A percentile compares a stretch with the other conserved stretches of the same genome.
These are phyloP conservation scores for Babesia divergens DNA, from an alignment of 169 alveolate species.

Conservation along the genomic window DNA sequence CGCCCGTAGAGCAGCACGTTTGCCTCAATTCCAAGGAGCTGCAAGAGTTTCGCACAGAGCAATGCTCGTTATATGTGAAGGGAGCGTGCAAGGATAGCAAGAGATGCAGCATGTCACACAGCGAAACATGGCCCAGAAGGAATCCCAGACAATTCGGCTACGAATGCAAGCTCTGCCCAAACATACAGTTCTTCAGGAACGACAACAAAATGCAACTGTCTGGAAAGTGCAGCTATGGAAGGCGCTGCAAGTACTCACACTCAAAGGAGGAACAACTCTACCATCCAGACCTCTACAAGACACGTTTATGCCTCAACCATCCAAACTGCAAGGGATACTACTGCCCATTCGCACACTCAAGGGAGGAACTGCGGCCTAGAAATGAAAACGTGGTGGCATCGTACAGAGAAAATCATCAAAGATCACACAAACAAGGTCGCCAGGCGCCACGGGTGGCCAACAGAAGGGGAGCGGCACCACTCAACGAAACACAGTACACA, in stretches of 20 bases:
- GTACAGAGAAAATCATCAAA: not conserved
- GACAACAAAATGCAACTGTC: conserved; percentile 61
- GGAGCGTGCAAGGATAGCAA: conserved; percentile 48
- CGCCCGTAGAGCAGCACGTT: conserved; percentile 25
- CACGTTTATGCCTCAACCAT: conserved; percentile 76
- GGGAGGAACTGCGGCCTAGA: conserved; percentile 71
- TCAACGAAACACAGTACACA: not conserved
- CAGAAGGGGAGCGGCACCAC: not conserved
- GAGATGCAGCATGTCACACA: conserved; percentile 53
- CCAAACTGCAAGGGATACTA: conserved; percentile 83
- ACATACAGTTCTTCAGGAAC: conserved; percentile 56
- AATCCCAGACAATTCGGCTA: conserved; percentile 42
- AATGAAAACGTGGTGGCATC: not conserved
- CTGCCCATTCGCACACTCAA: conserved; percentile 85
- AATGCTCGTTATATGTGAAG: conserved; percentile 50
- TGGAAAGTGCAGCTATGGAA: conserved; percentile 81
- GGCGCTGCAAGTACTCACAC: conserved; percentile 87
- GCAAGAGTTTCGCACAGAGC: conserved; percentile 57
- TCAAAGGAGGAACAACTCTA: conserved; percentile 87
- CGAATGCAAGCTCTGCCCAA: conserved; percentile 68
- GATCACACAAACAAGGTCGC: too few relatives aligned
- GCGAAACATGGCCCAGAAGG: conserved; percentile 68
- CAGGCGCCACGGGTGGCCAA: not conserved
- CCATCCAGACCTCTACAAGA: conserved; percentile 88
- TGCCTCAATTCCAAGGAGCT: conserved; percentile 49